phyloP scores from a whole-genome alignment of 2,329 filamentous ascomycete species.

The Pezicula carpinea region DNA sequence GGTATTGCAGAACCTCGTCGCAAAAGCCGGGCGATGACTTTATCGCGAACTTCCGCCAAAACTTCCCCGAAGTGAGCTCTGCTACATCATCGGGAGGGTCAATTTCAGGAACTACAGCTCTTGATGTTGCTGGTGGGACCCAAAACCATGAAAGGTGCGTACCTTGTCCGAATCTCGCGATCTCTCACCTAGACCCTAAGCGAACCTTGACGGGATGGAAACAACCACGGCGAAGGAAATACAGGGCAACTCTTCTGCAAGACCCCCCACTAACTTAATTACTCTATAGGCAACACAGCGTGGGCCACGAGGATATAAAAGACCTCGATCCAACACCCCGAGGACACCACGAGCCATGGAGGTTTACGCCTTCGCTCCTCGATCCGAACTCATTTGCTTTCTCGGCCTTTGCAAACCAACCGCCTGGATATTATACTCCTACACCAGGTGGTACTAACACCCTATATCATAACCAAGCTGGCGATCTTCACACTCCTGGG shows the following conservation, averaged over 20 bases:
- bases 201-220: background rate
- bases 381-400: conserved; percentile 84
- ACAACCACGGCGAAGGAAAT: background rate
- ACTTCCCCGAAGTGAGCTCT: conserved; percentile 69
- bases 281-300: conserved; percentile 21
- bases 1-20: conserved; percentile 50
- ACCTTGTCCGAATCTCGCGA: background rate
- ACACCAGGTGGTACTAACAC: conserved; percentile 78
- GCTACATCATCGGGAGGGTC: conserved; percentile 42
- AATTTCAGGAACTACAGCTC: conserved; percentile 28
- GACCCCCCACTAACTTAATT: conserved; percentile 6
- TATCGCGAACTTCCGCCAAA: conserved; percentile 77
- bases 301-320: conserved; percentile 43
- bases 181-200: background rate
- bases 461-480: conserved; percentile 76
- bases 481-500: conserved; percentile 81
- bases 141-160: conserved; percentile 24
- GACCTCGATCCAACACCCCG: conserved; percentile 81
- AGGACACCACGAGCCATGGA: conserved; percentile 75
- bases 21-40: conserved; percentile 85
- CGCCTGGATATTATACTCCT: conserved; percentile 81
- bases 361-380: conserved; percentile 83
- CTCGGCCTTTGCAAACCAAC: conserved; percentile 71
- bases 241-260: background rate
- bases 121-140: conserved; percentile 19